phyloP scores from a whole-genome alignment of 2,329 filamentous ascomycete species.

The Talaromyces sp. region DNA sequence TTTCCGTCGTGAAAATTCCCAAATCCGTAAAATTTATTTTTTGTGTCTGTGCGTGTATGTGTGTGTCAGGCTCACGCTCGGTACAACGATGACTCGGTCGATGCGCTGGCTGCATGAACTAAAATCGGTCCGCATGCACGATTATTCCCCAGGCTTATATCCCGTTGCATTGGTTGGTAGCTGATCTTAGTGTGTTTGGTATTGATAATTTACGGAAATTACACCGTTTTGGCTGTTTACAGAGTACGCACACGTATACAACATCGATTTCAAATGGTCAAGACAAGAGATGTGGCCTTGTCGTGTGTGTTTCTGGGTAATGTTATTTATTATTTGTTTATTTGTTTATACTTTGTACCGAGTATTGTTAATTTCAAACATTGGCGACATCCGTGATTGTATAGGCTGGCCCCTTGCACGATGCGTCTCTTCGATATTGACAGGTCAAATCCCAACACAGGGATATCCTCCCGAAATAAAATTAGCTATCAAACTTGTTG shows the following conservation, averaged over 20 bases:
- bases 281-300: neutral
- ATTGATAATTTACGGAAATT: neutral
- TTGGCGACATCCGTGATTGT: neutral
- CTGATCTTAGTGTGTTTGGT: neutral
- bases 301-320: neutral
- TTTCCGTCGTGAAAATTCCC: neutral
- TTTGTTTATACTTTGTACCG: neutral
- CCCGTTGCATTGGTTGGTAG: neutral
- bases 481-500: neutral
- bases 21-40: neutral
- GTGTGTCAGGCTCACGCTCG: neutral
- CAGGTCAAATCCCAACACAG: neutral
- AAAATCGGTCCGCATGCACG: neutral
- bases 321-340: neutral
- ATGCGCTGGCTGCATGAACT: neutral
- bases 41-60: neutral
- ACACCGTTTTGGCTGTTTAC: neutral
- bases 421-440: neutral
- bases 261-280: neutral
- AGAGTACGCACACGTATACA: neutral
- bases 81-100: neutral
- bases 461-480: neutral
- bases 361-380: neutral
- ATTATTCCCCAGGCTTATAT: neutral
- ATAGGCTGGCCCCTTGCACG: neutral